Evolutionary conservation across 1,139 yeast species (phyloP).

Genomic region (Ogataea hybrid): DNA sequence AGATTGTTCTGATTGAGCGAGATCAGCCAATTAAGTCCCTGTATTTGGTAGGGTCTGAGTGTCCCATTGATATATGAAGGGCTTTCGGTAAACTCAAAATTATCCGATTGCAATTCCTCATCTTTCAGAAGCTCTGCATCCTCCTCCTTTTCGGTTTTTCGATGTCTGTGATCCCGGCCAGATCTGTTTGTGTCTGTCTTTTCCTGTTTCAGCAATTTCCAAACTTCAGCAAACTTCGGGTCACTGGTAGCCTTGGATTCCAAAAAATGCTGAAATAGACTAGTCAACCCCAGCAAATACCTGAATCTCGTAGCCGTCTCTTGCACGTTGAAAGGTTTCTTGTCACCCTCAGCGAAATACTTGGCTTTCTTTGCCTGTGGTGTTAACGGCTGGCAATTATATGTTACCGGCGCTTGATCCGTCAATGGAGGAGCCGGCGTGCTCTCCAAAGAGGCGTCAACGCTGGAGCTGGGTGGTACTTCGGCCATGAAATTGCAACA

Average conservation of each 20-base stretch:
- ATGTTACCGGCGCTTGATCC: constrained; percentile 13
- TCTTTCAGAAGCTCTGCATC: constrained; percentile 64
- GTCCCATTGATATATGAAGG: constrained; percentile 65
- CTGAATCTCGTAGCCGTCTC: constrained; percentile 62
- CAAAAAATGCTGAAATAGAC: constrained; percentile 66
- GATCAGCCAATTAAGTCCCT: constrained; percentile 91
- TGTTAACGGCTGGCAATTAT: constrained; percentile 15
- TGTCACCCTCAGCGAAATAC: constrained; percentile 50
- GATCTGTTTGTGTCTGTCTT: constrained; percentile 15
- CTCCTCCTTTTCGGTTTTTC: constrained; percentile 54
- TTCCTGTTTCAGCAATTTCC: constrained; percentile 42
- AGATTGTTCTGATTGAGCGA: constrained; percentile 79
- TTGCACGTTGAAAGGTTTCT: constrained; percentile 46
- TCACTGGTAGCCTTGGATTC: constrained; percentile 65
- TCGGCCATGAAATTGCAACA: constrained; percentile 8
- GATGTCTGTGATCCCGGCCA: constrained; percentile 35
- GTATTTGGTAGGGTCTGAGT: constrained; percentile 81
- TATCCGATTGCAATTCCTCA: constrained; percentile 33
- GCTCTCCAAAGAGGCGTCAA: constrained; percentile 14
- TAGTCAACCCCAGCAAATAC: constrained; percentile 64
- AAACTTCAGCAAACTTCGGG: constrained; percentile 50
- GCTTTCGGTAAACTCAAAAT: constrained; percentile 60
- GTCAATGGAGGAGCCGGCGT: constrained; percentile 9
- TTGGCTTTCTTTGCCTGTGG: constrained; percentile 23
- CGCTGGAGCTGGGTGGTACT: constrained; percentile 9